Base-by-base conservation (phyloP, 78 protist genomes). In the Bigelowiella natans region DNA sequence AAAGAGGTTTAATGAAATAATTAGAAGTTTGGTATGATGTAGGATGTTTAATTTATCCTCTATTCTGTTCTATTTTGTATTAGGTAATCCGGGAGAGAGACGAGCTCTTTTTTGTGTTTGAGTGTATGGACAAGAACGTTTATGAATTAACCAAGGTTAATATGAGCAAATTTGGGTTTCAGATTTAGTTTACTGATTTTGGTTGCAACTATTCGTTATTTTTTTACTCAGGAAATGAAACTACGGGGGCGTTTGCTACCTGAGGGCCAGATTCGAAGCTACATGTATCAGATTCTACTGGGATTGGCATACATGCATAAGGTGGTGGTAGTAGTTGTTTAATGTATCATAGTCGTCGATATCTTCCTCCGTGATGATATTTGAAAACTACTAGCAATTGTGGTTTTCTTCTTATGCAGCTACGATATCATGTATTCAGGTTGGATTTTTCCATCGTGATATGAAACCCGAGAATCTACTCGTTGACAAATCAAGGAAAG, bases 401-500 rank as follows among this genome's bases (percentile, higher is more conserved):
- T n/a, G n/a, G n/a, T n/a, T n/a, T n/a, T n/a, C n/a, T n/a, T n/a
- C n/a, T n/a, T n/a, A n/a, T n/a, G n/a, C n/a, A n/a, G n/a, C n/a
- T n/a, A n/a, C n/a, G n/a, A n/a, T n/a, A n/a, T n/a, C n/a, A n/a
- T n/a, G n/a, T n/a, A n/a, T n/a, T 26, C 73, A 90, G 83, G 51
- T 90, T 85, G 96, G 95, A 34, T 97, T 93, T 92, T 97, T 97
- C 93, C 98, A 96, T 89, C 91, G 98, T 28, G 99, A 98, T 86
- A 83, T 98, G 85, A 98, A 98, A 90, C 98, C 99, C 37, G 95
- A 91, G 88, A 93, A 93, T 7, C 30, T 92, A 28, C 39, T 92
- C 34, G 73, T 51, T 18, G 73, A 51, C 18, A 51, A 51, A 18
- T 51, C 73, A 26, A 7, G 73, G 34, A 51, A 51, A 18, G n/a